A percentile compares a stretch with the other conserved stretches of the same genome.
Evolutionary conservation across 768 basidiomycete genomes (phyloP).

Genomic region (Galerina sulciceps): DNA sequence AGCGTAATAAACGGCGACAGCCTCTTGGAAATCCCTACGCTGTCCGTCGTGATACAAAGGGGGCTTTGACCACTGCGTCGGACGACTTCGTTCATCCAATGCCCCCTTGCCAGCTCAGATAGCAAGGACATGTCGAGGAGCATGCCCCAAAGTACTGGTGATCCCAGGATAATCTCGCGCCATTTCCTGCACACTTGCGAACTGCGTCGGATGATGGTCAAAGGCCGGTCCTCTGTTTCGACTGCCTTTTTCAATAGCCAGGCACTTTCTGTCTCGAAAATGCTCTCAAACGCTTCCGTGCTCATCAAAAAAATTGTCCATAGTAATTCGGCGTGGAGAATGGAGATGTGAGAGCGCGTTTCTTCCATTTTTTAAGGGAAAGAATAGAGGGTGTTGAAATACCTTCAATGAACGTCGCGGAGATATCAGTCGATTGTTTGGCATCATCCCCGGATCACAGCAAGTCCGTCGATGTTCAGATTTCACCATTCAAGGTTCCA

Average conservation of each 20-base stretch:
- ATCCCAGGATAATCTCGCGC: conserved; percentile 8
- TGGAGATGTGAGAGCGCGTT: background rate
- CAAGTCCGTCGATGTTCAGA: too few relatives aligned
- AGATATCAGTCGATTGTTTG: too few relatives aligned
- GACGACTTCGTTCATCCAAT: background rate
- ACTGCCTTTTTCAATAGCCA: background rate
- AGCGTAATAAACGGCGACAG: background rate
- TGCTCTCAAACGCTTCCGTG: background rate
- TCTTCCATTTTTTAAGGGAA: background rate
- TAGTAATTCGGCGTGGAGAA: background rate
- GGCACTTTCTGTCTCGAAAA: background rate
- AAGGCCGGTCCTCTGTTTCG: background rate
- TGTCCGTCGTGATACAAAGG: background rate
- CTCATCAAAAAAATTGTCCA: background rate
- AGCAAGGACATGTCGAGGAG: background rate
- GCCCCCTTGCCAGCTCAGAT: background rate
- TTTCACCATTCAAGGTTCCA: too few relatives aligned
- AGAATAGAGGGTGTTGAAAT: too few relatives aligned
- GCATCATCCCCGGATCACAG: too few relatives aligned
- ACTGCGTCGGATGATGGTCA: background rate
- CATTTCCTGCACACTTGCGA: conserved; percentile 12
- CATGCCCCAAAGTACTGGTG: conserved; percentile 3
- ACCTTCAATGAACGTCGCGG: too few relatives aligned
- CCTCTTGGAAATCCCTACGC: background rate
- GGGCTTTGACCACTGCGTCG: background rate